Conservation (phyloP, 192 early-diverging fungal genomes). For the Cladochytrium replicatum region DNA sequence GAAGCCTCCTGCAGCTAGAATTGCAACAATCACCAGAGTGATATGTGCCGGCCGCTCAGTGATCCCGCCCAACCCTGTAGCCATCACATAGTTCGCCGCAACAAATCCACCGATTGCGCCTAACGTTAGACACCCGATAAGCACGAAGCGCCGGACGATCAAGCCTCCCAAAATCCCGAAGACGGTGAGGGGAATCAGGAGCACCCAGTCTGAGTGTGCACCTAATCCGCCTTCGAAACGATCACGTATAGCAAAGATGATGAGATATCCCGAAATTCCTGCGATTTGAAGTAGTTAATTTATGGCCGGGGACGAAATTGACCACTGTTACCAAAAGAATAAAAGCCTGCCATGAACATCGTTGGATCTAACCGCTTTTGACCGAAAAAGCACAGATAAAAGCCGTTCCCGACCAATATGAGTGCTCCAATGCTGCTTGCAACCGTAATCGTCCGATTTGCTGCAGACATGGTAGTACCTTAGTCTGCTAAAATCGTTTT, state of each 20-base stretch:
- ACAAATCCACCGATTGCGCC: neutral
- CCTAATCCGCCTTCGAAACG: neutral
- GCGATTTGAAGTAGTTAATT: neutral
- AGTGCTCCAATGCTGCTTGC: neutral
- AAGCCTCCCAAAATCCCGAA: neutral
- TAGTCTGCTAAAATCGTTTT: too few relatives aligned
- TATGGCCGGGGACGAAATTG: neutral
- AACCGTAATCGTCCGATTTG: neutral
- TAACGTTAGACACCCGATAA: neutral
- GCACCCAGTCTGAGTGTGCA: neutral
- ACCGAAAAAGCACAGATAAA: neutral
- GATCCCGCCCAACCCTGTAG: neutral
- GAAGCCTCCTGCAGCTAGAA: neutral
- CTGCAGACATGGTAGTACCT: neutral
- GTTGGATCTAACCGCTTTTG: neutral
- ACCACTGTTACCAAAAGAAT: neutral
- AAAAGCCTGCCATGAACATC: neutral
- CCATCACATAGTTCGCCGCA: neutral
- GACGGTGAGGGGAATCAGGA: neutral
- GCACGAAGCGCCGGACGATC: neutral
- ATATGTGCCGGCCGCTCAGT: neutral
- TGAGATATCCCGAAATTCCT: neutral
- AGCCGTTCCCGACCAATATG: neutral
- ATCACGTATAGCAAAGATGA: neutral
- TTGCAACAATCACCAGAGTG: neutral